Base-by-base conservation (phyloP, 2,329 filamentous ascomycete genomes). In the Botrytis fragariae region DNA sequence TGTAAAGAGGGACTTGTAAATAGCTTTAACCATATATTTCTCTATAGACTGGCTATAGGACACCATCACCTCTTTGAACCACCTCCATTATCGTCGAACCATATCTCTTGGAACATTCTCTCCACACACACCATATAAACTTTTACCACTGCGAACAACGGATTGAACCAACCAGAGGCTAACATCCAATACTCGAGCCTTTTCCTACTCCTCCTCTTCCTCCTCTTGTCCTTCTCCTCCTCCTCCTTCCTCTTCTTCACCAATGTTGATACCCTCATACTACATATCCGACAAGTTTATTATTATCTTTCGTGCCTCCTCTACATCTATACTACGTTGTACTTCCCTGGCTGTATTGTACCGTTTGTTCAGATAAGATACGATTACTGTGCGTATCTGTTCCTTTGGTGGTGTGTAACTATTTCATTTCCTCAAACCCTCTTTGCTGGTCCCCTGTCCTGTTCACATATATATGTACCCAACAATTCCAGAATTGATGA, bases 401-500 rank as follows among this genome's bases (percentile, higher is more conserved):
- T 42, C 14, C 35, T 25, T 44, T 39, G 14, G 63, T 51, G 45
- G 45, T 67, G 45, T 67, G 64, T 67, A 54, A 67, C 64, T 9
- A 37, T 51, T 67, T 54, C 64, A 57, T 42, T 68, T 64, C 61
- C 39, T 45, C 1, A 22, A 45, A 32, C n/a, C 61, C 61, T 64
- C 48, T 44, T 32, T 64, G 37, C 48, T n/a, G 6, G 12, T n/a
- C 14, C 48, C 48, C 48, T 51, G 48, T 25, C 48, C 48, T n/a
- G 45, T 51, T 25, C 45, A 51, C n/a, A 14, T 42, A 62, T n/a
- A 18, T 42, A 39, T 20, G 39, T 20, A 62, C 60, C 61, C 61
- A 63, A 63, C 61, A 44, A 32, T 32, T 63, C 61, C 37, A 44
- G 61, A 63, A 63, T 63, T 63, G 61, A 44, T 44, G 61, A 63